Evolutionary conservation across 108 stramenopile genomes (phyloP).

Genomic region (Cylindrotheca fusiformis): DNA sequence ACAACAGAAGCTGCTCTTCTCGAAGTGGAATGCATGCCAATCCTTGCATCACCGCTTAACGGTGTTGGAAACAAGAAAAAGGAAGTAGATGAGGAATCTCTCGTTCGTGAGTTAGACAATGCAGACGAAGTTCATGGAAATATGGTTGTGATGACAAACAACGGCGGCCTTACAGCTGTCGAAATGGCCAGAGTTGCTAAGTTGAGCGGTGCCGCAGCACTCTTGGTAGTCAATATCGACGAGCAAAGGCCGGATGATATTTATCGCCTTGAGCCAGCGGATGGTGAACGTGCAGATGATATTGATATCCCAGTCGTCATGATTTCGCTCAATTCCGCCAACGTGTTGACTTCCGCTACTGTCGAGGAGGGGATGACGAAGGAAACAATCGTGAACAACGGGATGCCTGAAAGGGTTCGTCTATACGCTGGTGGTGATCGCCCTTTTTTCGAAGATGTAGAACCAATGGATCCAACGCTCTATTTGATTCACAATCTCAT

Average conservation of each 20-base stretch:
- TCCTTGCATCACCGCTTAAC: conserved; percentile 75
- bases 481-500: conserved; percentile 90
- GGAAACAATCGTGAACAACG: conserved; percentile 48
- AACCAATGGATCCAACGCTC: conserved; percentile 52
- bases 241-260: conserved; percentile 78
- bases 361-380: conserved; percentile 47
- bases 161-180: conserved; percentile 59
- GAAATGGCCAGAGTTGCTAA: conserved; percentile 83
- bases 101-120: conserved; percentile 44
- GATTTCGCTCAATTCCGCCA: conserved; percentile 83
- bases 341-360: conserved; percentile 77
- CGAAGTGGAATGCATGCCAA: conserved; percentile 82
- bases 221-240: conserved; percentile 84
- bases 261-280: conserved; percentile 54
- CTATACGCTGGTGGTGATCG: conserved; percentile 87
- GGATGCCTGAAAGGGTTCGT: conserved; percentile 59
- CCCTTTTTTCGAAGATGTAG: conserved; percentile 91
- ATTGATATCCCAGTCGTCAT: conserved; percentile 89
- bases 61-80: conserved; percentile 41
- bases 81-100: conserved; percentile 11
- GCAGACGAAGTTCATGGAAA: conserved; percentile 77
- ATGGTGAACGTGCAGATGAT: conserved; percentile 59
- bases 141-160: conserved; percentile 86
- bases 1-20: conserved; percentile 78
- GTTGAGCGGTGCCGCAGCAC: conserved; percentile 76